Evolutionary conservation across 192 early-diverging fungal genomes (phyloP).

Genomic region (Entophlyctis helioformis): DNA sequence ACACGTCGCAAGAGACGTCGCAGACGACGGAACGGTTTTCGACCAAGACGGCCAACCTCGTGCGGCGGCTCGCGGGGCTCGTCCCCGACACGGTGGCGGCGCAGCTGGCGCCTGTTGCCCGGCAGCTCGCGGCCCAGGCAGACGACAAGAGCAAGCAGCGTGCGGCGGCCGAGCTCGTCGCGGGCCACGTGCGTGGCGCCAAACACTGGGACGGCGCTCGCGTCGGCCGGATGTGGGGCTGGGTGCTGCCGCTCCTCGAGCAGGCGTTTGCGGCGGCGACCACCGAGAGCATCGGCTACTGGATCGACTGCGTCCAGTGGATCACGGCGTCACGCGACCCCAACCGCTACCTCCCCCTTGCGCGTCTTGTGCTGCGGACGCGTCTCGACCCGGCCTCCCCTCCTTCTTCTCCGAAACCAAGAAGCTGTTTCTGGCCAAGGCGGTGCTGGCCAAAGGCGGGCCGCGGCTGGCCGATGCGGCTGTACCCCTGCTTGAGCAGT

Average conservation of each 20-base stretch:
- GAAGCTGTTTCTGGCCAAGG: slow-evolving; percentile 59
- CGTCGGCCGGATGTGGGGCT: slow-evolving; percentile 61
- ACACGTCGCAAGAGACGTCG: slow-evolving; percentile 48
- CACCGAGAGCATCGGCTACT: slow-evolving; percentile 63
- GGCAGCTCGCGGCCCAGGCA: slow-evolving; percentile 26
- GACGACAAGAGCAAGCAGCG: slow-evolving; percentile 72
- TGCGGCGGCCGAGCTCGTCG: slow-evolving; percentile 66
- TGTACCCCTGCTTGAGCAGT: slow-evolving; percentile 31
- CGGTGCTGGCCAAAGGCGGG: slow-evolving; percentile 43
- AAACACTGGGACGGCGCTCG: slow-evolving; percentile 76
- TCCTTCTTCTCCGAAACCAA: slow-evolving; percentile 76
- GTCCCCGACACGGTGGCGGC: slow-evolving; percentile 42
- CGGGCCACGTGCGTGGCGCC: slow-evolving; percentile 70
- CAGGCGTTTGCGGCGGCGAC: slow-evolving; percentile 52
- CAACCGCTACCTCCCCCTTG: slow-evolving; percentile 61
- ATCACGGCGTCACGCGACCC: slow-evolving; percentile 61
- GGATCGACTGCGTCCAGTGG: slow-evolving; percentile 61
- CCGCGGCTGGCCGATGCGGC: no score
- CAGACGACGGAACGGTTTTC: no score
- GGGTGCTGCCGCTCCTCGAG: slow-evolving; percentile 51
- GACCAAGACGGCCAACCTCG: no score
- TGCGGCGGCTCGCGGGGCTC: no score
- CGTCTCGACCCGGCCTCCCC: slow-evolving; percentile 57
- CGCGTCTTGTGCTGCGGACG: slow-evolving; percentile 52
- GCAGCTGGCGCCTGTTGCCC: slow-evolving; percentile 40